A percentile compares a stretch with the other conserved stretches of the same genome.
Evolutionary conservation across 2,329 filamentous ascomycete genomes (phyloP).

Genomic region (Alternaria dauci): DNA sequence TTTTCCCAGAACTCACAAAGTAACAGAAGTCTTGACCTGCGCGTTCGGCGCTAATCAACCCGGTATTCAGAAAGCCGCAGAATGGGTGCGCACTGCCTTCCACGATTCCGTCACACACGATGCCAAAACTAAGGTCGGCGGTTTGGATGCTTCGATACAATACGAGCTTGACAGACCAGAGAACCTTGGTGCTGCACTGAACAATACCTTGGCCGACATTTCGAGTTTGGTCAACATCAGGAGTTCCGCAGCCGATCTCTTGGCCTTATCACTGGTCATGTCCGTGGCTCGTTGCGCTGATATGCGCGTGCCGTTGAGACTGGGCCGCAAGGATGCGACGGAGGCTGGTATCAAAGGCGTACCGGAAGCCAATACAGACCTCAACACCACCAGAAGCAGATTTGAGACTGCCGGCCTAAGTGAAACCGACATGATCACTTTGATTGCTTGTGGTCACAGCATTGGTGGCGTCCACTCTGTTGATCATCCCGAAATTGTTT

Average conservation of each 20-base stretch:
- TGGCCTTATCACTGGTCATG: slow-evolving; percentile 43
- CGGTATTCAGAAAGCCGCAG: slow-evolving; percentile 35
- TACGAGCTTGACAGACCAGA: slow-evolving; percentile 42
- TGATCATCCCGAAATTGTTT: slow-evolving; percentile 44
- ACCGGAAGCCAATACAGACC: slow-evolving; percentile 43
- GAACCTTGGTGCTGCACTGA: slow-evolving; percentile 45
- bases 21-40: slow-evolving; percentile 26
- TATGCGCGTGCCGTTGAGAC: slow-evolving; percentile 40
- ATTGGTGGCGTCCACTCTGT: slow-evolving; percentile 47
- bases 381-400: slow-evolving; percentile 38
- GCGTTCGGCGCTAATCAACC: slow-evolving; percentile 23
- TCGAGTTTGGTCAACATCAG: slow-evolving; percentile 32
- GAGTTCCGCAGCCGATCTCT: slow-evolving; percentile 40
- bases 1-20: neutral
- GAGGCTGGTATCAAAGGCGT: slow-evolving; percentile 41
- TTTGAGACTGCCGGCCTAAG: slow-evolving; percentile 45
- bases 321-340: slow-evolving; percentile 46
- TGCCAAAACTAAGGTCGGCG: slow-evolving; percentile 39
- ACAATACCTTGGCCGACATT: slow-evolving; percentile 44
- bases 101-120: slow-evolving; percentile 48
- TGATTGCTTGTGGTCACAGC: slow-evolving; percentile 49
- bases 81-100: slow-evolving; percentile 47
- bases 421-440: slow-evolving; percentile 33
- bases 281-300: slow-evolving; percentile 42
- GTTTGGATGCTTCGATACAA: slow-evolving; percentile 48